Evolutionary conservation across 352 stramenopile genomes (phyloP).

Genomic region (Phytopythium mirpurense): DNA sequence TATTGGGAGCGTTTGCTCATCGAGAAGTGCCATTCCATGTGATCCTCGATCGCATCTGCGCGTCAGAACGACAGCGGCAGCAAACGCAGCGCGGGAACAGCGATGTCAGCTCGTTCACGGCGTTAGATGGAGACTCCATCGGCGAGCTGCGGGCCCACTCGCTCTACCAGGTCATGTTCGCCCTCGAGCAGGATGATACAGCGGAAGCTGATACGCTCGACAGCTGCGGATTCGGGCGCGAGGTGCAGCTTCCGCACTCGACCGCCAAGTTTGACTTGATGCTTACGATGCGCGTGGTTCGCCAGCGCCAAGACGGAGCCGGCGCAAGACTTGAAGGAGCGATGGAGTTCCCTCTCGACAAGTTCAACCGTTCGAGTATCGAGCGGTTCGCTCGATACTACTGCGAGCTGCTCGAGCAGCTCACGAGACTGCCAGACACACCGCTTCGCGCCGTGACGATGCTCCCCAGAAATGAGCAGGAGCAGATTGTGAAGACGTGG

Average conservation of each 20-base stretch:
- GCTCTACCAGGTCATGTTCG: slow-evolving; percentile 58
- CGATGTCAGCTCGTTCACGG: slow-evolving; percentile 12
- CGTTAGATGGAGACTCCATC: not conserved
- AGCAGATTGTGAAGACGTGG: slow-evolving; percentile 23
- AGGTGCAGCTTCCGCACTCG: slow-evolving; percentile 23
- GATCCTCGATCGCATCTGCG: slow-evolving; percentile 35
- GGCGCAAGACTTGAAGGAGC: slow-evolving; percentile 31
- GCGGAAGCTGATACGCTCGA: not conserved
- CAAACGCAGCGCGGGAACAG: not conserved
- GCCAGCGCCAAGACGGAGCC: not conserved
- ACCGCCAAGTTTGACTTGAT: slow-evolving; percentile 64
- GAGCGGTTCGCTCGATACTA: slow-evolving; percentile 39
- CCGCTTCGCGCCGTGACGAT: slow-evolving; percentile 24
- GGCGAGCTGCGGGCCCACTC: not conserved
- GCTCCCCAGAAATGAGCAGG: slow-evolving; percentile 21
- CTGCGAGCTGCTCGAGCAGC: slow-evolving; percentile 26
- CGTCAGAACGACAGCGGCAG: slow-evolving; percentile 7
- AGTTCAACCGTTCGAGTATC: slow-evolving; percentile 28
- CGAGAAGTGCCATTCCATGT: slow-evolving; percentile 50
- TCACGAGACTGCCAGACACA: slow-evolving; percentile 12
- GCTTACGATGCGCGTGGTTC: slow-evolving; percentile 36
- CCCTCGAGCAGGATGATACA: slow-evolving; percentile 22
- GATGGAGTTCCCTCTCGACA: slow-evolving; percentile 33
- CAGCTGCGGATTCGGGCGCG: not conserved
- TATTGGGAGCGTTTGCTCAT: slow-evolving; percentile 37